Evolutionary conservation across 129 eudicot species (phyloP), one percentile per base, ranked within the genome.

Genomic region (Saposhnikovia divaricata): DNA sequence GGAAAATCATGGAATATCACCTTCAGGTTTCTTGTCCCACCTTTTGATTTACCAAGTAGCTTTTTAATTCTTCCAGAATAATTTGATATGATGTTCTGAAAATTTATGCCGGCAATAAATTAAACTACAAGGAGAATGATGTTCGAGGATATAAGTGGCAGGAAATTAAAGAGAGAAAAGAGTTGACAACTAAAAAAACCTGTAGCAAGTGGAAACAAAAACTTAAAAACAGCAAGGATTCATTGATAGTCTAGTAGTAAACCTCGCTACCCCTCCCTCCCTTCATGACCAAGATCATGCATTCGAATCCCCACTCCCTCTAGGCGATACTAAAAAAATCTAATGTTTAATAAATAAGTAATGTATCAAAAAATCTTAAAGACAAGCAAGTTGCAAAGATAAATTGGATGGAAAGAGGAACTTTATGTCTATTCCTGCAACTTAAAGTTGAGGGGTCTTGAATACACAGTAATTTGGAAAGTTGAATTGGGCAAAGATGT

Each of bases 1-100:
- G 98, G 98, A 23, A 94, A 94, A 76, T 90, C 98, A 48, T 92
- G 85, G 77, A 91, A 87, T 77, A 91, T 85, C 42, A 94, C 87
- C 89, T 90, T 92, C 53, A 90, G 84, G 84, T 81, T 81, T 31
- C 51, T 27, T 7, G 86, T 50, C 7, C 12, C 66, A 61, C 84
- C 82, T 77, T 77, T 86, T 34, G 96, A 83, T 84, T 90, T 89
- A 9, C 86, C 72, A n/a, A 90, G 81, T 82, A 91, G 50, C 40
- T 85, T 91, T 31, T 82, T 78, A 78, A 91, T 83, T 84, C 84
- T 91, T 12, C 93, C 93, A n/a, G 96, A 87, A 61, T 88, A 91
- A 3, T 78, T 77, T 46, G 88, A 88, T 72, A 94, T 48, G 51
- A 83, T 77, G 72, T 85, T 82, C 98, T 94, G 88, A 89, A 86